phyloP scores from a whole-genome alignment of 495 filamentous ascomycete species.

The Aspergillus diversus region DNA sequence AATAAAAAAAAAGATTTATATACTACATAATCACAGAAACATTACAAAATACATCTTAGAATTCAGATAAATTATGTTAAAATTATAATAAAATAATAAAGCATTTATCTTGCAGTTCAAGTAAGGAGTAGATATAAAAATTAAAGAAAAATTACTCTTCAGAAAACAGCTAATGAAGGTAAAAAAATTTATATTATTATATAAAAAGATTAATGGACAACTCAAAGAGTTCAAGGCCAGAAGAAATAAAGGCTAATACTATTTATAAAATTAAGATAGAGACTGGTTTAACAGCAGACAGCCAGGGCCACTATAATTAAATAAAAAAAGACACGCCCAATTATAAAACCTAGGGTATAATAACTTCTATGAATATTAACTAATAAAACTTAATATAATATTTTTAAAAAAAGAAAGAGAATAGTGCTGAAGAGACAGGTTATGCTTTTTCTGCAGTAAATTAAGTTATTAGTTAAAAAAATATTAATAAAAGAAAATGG shows the following conservation, averaged over 20 bases:
- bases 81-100: not conserved
- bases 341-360: not conserved
- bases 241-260: no score
- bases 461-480: no score
- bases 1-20: not conserved
- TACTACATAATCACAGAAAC: not conserved
- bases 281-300: not conserved
- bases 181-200: not conserved
- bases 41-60: not conserved
- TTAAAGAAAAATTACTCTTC: not conserved
- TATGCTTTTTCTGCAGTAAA: no score
- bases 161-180: not conserved
- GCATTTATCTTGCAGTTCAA: not conserved
- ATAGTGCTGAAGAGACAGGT: not conserved
- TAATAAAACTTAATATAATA: not conserved
- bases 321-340: not conserved
- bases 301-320: not conserved
- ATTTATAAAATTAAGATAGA: not conserved
- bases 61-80: not conserved
- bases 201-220: not conserved
- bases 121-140: not conserved
- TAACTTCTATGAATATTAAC: not conserved
- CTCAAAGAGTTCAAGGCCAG: no score
- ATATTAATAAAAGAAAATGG: no score
- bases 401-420: not conserved